Conservation (phyloP, 208 protist species). For the Trypanosoma boissoni region DNA sequence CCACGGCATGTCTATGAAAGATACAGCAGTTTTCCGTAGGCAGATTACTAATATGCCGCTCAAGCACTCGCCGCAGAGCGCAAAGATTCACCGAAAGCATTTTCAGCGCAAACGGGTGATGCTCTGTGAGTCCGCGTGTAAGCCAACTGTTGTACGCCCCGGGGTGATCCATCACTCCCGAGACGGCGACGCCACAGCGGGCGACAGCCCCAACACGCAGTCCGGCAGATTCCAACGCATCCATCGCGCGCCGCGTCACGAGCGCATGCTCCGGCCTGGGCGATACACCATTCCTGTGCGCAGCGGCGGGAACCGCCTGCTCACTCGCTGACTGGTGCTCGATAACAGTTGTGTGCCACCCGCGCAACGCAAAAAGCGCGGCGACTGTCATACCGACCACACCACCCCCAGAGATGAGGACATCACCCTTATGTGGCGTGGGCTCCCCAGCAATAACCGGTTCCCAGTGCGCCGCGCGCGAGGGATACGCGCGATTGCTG, state of each 20-base stretch:
- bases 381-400: slow-evolving; percentile 73
- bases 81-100: slow-evolving; percentile 81
- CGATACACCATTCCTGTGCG: slow-evolving; percentile 28
- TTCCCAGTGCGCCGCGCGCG: slow-evolving; percentile 76
- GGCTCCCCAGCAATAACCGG: slow-evolving; percentile 56
- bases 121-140: slow-evolving; percentile 69
- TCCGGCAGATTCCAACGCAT: slow-evolving; percentile 71
- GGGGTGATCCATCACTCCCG: slow-evolving; percentile 82
- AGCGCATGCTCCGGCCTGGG: slow-evolving; percentile 72
- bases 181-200: slow-evolving; percentile 54
- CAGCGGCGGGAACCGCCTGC: background rate
- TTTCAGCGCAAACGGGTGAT: slow-evolving; percentile 80
- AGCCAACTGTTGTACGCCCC: slow-evolving; percentile 84
- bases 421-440: slow-evolving; percentile 80
- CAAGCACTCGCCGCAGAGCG: slow-evolving; percentile 52
- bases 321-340: slow-evolving; percentile 44
- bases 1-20: slow-evolving; percentile 77
- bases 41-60: slow-evolving; percentile 40
- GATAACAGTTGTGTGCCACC: slow-evolving; percentile 87
- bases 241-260: slow-evolving; percentile 67
- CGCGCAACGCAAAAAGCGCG: slow-evolving; percentile 66
- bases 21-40: slow-evolving; percentile 62
- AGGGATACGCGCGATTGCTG: slow-evolving; percentile 86
- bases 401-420: slow-evolving; percentile 85
- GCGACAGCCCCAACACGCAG: slow-evolving; percentile 45